Percentiles rank a stretch among this genome's conserved stretches.
Conservation (phyloP, 257 asterid genomes). For the Coffea canephora region DNA sequence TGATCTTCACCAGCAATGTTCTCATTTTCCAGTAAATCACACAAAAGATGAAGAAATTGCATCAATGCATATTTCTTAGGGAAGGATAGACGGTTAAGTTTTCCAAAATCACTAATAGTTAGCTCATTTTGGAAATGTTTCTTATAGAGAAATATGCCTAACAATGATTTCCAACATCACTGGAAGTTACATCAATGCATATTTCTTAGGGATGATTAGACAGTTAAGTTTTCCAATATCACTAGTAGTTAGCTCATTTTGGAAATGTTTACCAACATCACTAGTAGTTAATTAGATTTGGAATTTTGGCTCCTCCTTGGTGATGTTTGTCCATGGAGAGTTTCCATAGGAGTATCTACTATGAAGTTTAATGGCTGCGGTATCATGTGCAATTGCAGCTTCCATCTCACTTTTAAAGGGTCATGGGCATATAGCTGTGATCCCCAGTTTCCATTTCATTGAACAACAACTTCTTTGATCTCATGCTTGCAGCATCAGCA, state of each 20-base stretch:
- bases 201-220: conserved; percentile 32
- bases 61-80: conserved; percentile 34
- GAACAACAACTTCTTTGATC: conserved; percentile 74
- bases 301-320: conserved; percentile 41
- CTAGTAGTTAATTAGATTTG: conserved; percentile 45
- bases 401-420: conserved; percentile 53
- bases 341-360: conserved; percentile 38
- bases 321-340: conserved; percentile 45
- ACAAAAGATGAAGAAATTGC: conserved; percentile 31
- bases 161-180: no score
- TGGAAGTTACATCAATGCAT: conserved; percentile 20
- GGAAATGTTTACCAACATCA: conserved; percentile 38
- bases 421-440: conserved; percentile 66
- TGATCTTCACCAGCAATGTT: conserved; percentile 21
- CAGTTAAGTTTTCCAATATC: conserved; percentile 41
- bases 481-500: conserved; percentile 16
- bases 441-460: conserved; percentile 77
- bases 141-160: no score
- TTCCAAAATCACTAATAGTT: conserved; percentile 40
- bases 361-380: conserved; percentile 47
- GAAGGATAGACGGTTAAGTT: conserved; percentile 32
- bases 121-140: conserved; percentile 31
- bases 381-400: conserved; percentile 71
- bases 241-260: conserved; percentile 37
- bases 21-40: conserved; percentile 7